phyloP scores from a whole-genome alignment of 139 green algal genomes.

The Coelastrella sp. region DNA sequence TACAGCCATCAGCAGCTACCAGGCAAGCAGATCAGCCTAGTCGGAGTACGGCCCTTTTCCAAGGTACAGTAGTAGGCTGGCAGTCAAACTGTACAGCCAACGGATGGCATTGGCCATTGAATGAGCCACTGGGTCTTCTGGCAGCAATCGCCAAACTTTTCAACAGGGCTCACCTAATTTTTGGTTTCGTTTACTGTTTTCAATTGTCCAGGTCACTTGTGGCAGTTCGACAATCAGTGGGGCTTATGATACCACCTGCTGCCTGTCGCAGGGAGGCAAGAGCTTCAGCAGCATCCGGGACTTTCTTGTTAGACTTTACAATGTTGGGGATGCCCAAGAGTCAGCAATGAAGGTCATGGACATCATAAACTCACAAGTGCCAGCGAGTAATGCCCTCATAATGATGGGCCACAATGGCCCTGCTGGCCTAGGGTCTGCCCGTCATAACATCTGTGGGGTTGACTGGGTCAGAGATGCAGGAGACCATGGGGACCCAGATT shows the following conservation, averaged over 20 bases:
- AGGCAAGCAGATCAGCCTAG: slow-evolving; percentile 57
- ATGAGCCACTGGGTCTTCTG: neutral
- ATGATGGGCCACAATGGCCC: slow-evolving; percentile 82
- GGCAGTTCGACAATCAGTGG: too few relatives aligned
- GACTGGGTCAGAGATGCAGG: slow-evolving; percentile 58
- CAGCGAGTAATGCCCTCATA: slow-evolving; percentile 51
- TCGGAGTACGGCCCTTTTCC: slow-evolving; percentile 76
- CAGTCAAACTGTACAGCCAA: neutral
- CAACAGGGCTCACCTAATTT: too few relatives aligned
- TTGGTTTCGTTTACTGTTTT: too few relatives aligned
- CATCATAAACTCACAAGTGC: neutral
- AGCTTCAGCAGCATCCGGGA: slow-evolving; percentile 44
- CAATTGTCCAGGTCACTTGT: too few relatives aligned
- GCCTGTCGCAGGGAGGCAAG: slow-evolving; percentile 48
- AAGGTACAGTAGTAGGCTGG: slow-evolving; percentile 48
- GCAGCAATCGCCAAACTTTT: neutral
- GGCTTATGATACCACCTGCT: too few relatives aligned
- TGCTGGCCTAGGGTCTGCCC: slow-evolving; percentile 61
- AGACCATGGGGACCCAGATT: slow-evolving; percentile 74
- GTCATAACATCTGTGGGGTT: slow-evolving; percentile 64
- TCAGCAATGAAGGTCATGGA: slow-evolving; percentile 42
- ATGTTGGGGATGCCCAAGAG: slow-evolving; percentile 53
- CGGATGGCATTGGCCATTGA: neutral
- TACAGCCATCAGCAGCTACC: slow-evolving; percentile 56
- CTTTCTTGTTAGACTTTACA: slow-evolving; percentile 71